phyloP scores from a whole-genome alignment of 768 basidiomycete genomes.

The Auriscalpium vulgare region DNA sequence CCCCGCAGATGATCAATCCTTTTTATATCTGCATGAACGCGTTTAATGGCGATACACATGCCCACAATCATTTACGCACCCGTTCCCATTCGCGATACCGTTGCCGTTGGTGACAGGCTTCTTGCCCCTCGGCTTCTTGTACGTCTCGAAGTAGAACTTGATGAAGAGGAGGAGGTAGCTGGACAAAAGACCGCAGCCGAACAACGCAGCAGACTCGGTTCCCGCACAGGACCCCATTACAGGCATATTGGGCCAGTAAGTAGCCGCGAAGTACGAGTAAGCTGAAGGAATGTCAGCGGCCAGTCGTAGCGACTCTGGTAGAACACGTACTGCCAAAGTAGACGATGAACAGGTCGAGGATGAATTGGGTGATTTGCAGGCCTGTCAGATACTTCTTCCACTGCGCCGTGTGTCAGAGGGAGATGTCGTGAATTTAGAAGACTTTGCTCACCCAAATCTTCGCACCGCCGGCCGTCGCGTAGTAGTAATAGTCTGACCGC shows the following conservation, averaged over 20 bases:
- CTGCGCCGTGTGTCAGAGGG: conserved; percentile 30
- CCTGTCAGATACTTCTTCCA: conserved; percentile 98
- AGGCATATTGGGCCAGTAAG: conserved; percentile 54
- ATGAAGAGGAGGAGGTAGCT: conserved; percentile 93
- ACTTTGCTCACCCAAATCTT: conserved; percentile 77
- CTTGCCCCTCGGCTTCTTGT: conserved; percentile 53
- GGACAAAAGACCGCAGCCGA: conserved; percentile 84
- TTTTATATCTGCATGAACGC: neutral
- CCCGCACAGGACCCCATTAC: conserved; percentile 78
- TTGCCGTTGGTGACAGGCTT: conserved; percentile 33
- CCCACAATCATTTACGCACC: conserved; percentile 15
- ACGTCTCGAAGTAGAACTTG: conserved; percentile 86
- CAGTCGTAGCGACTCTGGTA: neutral
- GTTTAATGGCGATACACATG: too few species aligned
- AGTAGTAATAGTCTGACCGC: conserved; percentile 92
- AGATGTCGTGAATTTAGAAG: neutral
- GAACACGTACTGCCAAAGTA: conserved; percentile 86
- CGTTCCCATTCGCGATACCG: conserved; percentile 35
- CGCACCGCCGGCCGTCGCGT: conserved; percentile 93
- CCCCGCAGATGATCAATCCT: neutral
- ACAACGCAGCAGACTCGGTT: conserved; percentile 77
- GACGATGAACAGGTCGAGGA: conserved; percentile 83
- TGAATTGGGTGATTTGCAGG: conserved; percentile 95
- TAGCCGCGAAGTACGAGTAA: conserved; percentile 73
- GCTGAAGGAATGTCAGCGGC: conserved; percentile 28